Conservation (phyloP, 257 asterid genomes). For the Ajuga chamaepitys region DNA sequence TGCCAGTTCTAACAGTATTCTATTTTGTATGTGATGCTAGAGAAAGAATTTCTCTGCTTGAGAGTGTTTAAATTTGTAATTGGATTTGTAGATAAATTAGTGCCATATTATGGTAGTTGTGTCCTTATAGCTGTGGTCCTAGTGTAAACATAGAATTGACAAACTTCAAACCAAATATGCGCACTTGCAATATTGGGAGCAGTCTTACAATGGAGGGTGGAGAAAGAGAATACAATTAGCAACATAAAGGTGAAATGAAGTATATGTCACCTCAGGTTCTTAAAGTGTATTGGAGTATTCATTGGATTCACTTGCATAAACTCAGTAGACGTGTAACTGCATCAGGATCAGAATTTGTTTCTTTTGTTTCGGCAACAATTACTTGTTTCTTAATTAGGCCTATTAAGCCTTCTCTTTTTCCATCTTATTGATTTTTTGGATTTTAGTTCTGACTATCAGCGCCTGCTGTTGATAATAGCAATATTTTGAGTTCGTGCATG, state of each 20-base stretch:
- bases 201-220: not conserved
- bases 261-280: not conserved
- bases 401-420: not conserved
- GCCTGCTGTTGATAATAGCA: not conserved
- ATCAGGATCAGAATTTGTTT: not conserved
- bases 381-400: not conserved
- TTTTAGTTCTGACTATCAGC: not conserved
- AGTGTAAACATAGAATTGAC: not conserved
- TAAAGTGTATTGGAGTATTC: conserved; percentile 1
- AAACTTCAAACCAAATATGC: not conserved
- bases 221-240: not conserved
- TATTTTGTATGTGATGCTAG: not conserved
- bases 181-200: not conserved
- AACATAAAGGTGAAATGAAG: not conserved
- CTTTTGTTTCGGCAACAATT: not conserved
- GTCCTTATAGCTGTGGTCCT: conserved; percentile 6
- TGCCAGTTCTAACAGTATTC: not conserved
- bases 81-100: not conserved
- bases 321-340: not conserved
- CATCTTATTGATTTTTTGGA: not conserved
- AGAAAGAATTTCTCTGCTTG: not conserved
- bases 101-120: not conserved
- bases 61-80: not conserved
- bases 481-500: not conserved
- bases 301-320: conserved; percentile 2